Percentiles rank a stretch among this genome's conserved stretches.
Evolutionary conservation across 345 rosid species (phyloP).

Genomic region (Eucalyptus pumila): DNA sequence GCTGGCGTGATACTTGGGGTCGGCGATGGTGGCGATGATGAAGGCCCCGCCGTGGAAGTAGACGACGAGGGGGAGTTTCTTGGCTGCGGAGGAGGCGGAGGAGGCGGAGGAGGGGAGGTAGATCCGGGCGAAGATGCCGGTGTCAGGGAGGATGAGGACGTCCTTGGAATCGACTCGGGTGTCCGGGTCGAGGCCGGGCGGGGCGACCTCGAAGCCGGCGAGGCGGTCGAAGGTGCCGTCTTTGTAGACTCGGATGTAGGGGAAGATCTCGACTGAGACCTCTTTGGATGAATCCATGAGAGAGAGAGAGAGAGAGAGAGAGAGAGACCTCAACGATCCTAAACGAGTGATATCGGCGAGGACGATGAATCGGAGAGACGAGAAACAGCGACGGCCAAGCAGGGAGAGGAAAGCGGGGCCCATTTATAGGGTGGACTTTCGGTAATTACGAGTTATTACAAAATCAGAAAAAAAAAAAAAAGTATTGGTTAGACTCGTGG

Average conservation of each 20-base stretch:
- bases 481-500: neutral
- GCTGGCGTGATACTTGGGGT: slow-evolving; percentile 44
- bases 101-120: slow-evolving; percentile 26
- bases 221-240: slow-evolving; percentile 57
- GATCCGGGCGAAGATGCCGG: slow-evolving; percentile 40
- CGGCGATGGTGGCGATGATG: slow-evolving; percentile 31
- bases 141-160: slow-evolving; percentile 22
- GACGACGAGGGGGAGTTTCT: slow-evolving; percentile 52
- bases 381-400: neutral
- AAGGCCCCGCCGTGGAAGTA: slow-evolving; percentile 87
- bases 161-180: slow-evolving; percentile 57
- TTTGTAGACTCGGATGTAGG: slow-evolving; percentile 36
- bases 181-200: slow-evolving; percentile 45
- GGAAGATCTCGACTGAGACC: slow-evolving; percentile 36
- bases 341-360: neutral
- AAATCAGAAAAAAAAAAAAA: neutral
- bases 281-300: neutral
- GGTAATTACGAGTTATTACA: neutral
- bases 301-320: neutral
- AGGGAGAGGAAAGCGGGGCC: neutral
- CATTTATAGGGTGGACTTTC: neutral
- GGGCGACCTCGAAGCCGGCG: slow-evolving; percentile 35
- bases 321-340: neutral
- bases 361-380: neutral
- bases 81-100: neutral